Conservation (phyloP, 192 early-diverging fungal species). For the Coemansia sp. region DNA sequence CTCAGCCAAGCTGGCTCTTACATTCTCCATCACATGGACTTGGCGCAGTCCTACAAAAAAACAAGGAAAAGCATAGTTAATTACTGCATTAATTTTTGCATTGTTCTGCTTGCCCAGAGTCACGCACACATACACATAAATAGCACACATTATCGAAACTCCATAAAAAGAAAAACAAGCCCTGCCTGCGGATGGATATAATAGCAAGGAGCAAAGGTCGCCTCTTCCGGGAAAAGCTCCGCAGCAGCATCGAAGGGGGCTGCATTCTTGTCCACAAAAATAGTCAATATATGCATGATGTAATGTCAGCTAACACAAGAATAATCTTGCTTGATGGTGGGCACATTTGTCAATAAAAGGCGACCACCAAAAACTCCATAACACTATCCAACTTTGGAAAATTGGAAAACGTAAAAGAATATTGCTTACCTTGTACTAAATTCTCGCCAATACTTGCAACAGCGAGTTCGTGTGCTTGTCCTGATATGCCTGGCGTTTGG, state of each 20-base stretch:
- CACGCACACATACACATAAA: conserved; percentile 9
- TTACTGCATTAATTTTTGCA: conserved; percentile 1
- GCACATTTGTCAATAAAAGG: background rate
- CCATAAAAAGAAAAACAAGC: no score
- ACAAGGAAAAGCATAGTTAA: background rate
- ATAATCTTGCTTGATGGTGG: background rate
- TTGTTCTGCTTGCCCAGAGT: conserved; percentile 2
- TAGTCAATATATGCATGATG: conserved; percentile 7
- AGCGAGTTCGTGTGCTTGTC: conserved; percentile 19
- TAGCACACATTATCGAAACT: background rate
- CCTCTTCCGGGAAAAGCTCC: background rate
- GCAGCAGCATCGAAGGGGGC: background rate
- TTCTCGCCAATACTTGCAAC: conserved; percentile 16
- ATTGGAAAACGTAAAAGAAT: background rate
- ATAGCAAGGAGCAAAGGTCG: no score
- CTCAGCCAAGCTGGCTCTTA: conserved; percentile 4
- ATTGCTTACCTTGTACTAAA: conserved; percentile 30
- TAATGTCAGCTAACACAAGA: background rate
- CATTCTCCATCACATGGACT: conserved; percentile 4
- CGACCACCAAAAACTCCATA: background rate
- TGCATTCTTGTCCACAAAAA: no score
- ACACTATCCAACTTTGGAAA: background rate
- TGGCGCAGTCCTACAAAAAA: conserved; percentile 5
- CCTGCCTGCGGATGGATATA: no score
- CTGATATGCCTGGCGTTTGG: conserved; percentile 4